Base-by-base conservation (phyloP, 306 rosid genomes). In the Dryas octopetala region DNA sequence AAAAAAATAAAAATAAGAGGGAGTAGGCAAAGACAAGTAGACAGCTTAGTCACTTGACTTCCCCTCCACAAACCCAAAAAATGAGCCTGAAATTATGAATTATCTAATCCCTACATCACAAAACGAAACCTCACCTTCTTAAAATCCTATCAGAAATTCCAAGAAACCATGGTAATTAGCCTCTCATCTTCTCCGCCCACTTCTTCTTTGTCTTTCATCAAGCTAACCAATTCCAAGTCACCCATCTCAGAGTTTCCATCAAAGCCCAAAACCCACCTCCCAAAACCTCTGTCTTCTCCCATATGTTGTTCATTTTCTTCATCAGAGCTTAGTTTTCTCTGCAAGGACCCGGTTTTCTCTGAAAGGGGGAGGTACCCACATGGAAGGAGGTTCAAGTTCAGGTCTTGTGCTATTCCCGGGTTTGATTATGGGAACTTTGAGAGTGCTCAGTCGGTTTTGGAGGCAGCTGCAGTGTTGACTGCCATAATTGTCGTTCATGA, bases 401-500 rank as follows among this genome's bases (percentile, higher is more conserved):
- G 80, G 82, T 68, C 93, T 3, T 81, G 81, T 80, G 91, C 91
- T 8, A 10, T 87, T 53, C 55, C 88, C 74, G 97, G 97, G 13
- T 76, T 92, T 60, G 97, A 89, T 74, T 79, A 82, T 62, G 88
- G 91, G n/a, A 82, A 70, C 85, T 86, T 95, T 32, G 98, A 90
- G 84, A 93, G 92, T 62, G 88, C 90, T 80, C 97, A 89, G 74
- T 96, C 98, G 64, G 97, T 92, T 19, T 79, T 92, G 71, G 97
- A 90, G 84, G 97, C 98, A 32, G 92, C 86, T 67, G 91, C 92
- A 41, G 98, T 96, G 50, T 76, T 96, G 68, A 92, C 98, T 11
- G 93, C 97, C 28, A 96, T 96, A 44, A 86, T 96, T 85, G 83
- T 96, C 70, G 98, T 92, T 80, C 99, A 96, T 64, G 99, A 96